Percentiles rank a stretch among this genome's conserved stretches.
These are phyloP conservation scores for Endothia cerciana DNA, from an alignment of 2,329 filamentous ascomycete genomes.

Conservation along the genomic window DNA sequence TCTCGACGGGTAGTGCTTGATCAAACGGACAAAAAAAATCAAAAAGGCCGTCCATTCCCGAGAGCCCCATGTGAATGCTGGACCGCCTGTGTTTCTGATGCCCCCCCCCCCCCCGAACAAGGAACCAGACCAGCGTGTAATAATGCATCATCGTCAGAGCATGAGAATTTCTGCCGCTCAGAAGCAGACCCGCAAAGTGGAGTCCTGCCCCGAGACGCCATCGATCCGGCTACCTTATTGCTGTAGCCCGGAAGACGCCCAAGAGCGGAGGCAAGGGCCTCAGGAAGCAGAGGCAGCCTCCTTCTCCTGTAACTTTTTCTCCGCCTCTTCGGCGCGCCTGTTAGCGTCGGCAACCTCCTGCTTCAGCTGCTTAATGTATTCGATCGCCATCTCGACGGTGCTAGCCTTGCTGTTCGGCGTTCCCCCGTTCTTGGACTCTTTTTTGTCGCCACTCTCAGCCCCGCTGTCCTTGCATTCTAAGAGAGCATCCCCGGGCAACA, in stretches of 20 bases:
- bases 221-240: neutral
- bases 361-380: slow-evolving; percentile 88
- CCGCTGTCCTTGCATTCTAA: slow-evolving; percentile 43
- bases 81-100: no score
- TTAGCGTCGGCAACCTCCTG: slow-evolving; percentile 70
- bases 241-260: neutral
- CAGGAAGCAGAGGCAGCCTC: neutral
- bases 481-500: slow-evolving; percentile 63
- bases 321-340: slow-evolving; percentile 64
- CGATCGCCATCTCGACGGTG: slow-evolving; percentile 95
- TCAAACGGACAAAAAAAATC: neutral
- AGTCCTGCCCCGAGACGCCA: neutral
- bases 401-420: slow-evolving; percentile 88
- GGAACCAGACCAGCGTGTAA: neutral
- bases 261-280: neutral
- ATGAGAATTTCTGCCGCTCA: neutral
- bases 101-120: neutral
- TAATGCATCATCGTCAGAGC: neutral
- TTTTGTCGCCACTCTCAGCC: slow-evolving; percentile 52
- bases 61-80: no score
- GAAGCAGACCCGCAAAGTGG: no score
- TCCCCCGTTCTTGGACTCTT: slow-evolving; percentile 43
- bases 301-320: slow-evolving; percentile 55
- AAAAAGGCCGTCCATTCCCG: neutral
- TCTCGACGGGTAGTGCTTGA: neutral